A percentile compares a stretch with the other conserved stretches of the same genome.
These are phyloP conservation scores for Aspergillus proliferans DNA, from an alignment of 2,329 filamentous ascomycete species.

Conservation along the genomic window DNA sequence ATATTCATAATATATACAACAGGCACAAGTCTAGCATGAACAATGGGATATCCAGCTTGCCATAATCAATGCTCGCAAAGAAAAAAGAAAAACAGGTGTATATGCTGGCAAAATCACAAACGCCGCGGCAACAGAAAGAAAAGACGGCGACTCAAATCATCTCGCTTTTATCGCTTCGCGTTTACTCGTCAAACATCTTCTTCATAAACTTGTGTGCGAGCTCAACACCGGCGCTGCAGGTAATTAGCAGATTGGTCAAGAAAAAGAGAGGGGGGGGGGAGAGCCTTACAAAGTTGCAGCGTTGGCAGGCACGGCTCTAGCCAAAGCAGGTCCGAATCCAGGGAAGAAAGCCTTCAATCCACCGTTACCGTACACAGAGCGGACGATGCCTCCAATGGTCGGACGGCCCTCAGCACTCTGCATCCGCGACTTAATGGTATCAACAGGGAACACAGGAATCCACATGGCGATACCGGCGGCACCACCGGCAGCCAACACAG, in stretches of 20 bases:
- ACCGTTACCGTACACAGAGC: conserved; percentile 73
- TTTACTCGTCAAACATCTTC: conserved; percentile 35
- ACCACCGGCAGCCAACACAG: conserved; percentile 80
- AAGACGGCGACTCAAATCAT: conserved; percentile 5
- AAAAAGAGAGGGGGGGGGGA: conserved; percentile 11
- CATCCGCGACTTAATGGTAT: conserved; percentile 89
- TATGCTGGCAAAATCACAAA: conserved; percentile 1
- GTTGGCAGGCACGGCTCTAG: conserved; percentile 90
- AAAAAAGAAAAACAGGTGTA: conserved; percentile 1
- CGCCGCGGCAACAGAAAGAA: conserved; percentile 6
- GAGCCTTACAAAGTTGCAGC: conserved; percentile 71
- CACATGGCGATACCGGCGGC: conserved; percentile 96
- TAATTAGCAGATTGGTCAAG: conserved; percentile 7
- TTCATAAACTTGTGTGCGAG: conserved; percentile 47
- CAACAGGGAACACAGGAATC: conserved; percentile 96
- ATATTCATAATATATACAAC: neutral
- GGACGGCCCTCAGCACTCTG: conserved; percentile 86
- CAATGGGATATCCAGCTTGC: no score
- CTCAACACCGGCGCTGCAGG: conserved; percentile 41
- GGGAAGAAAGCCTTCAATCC: conserved; percentile 94
- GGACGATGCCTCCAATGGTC: conserved; percentile 71
- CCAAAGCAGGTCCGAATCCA: conserved; percentile 85
- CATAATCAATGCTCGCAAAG: neutral
- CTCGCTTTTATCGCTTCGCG: neutral
- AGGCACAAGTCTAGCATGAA: no score